Evolutionary conservation across 1,139 yeast genomes (phyloP).

Genomic region (Kodamaea derodonti): DNA sequence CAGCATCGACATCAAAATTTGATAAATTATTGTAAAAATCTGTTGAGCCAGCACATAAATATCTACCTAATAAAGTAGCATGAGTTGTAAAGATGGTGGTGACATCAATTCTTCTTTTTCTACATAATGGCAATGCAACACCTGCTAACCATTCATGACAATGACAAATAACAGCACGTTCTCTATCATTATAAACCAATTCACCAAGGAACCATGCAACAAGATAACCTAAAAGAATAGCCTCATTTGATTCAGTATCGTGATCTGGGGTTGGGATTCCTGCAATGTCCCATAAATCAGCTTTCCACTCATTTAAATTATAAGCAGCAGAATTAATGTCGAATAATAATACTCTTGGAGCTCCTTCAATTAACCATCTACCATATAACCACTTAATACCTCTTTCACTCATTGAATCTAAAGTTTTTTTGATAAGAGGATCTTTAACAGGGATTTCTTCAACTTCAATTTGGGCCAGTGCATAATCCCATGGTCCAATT

Average conservation of each 20-base stretch:
- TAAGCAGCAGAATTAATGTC: constrained; percentile 74
- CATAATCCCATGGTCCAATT: constrained; percentile 80
- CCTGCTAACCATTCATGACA: constrained; percentile 99
- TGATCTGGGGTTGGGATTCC: constrained; percentile 93
- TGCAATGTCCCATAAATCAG: constrained; percentile 86
- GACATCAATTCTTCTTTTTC: constrained; percentile 87
- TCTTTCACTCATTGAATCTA: constrained; percentile 71
- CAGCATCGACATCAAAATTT: constrained; percentile 92
- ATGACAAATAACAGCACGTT: constrained; percentile 88
- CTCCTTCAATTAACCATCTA: constrained; percentile 96
- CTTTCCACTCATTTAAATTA: constrained; percentile 85
- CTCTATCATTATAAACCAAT: constrained; percentile 73
- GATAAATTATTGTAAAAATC: constrained; percentile 93
- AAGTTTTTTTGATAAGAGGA: constrained; percentile 54
- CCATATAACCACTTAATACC: constrained; percentile 88
- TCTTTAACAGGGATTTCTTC: constrained; percentile 79
- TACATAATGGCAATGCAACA: constrained; percentile 86
- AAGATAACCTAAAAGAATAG: constrained; percentile 85
- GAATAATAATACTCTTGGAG: constrained; percentile 86
- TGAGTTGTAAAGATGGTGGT: constrained; percentile 97
- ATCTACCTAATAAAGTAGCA: constrained; percentile 92
- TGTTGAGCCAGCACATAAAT: constrained; percentile 92
- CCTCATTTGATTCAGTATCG: constrained; percentile 87
- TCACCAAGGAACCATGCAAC: constrained; percentile 98
- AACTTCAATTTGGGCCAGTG: constrained; percentile 86